These are phyloP conservation scores for Aspergillus sp. DNA, from an alignment of 2,329 filamentous ascomycete species.

Conservation along the genomic window DNA sequence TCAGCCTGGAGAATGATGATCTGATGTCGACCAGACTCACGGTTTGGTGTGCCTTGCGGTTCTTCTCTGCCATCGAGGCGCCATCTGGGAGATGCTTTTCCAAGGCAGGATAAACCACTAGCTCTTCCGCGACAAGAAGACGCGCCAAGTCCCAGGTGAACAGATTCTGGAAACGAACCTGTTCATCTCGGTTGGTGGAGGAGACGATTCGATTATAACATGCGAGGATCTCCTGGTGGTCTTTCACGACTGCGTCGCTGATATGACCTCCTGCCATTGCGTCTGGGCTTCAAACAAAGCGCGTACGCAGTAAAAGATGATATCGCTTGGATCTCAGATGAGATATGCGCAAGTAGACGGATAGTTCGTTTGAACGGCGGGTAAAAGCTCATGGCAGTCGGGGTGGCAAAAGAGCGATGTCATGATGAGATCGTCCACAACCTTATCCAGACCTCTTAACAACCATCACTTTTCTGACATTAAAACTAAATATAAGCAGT, in stretches of 20 bases:
- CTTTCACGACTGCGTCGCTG: slow-evolving; percentile 37
- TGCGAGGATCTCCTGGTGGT: slow-evolving; percentile 40
- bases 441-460: not conserved
- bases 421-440: not conserved
- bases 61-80: slow-evolving; percentile 44
- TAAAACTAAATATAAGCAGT: no score
- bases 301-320: no score
- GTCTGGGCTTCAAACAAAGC: not conserved
- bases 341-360: not conserved
- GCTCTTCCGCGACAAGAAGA: slow-evolving; percentile 50
- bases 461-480: no score
- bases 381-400: no score
- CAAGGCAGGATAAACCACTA: slow-evolving; percentile 54
- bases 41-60: slow-evolving; percentile 45
- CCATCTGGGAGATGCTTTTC: slow-evolving; percentile 48
- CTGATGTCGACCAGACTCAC: slow-evolving; percentile 1
- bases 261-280: slow-evolving; percentile 7
- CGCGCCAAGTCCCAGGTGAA: slow-evolving; percentile 53
- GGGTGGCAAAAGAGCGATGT: not conserved
- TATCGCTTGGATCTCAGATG: not conserved
- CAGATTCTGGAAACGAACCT: slow-evolving; percentile 47
- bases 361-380: no score
- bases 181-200: slow-evolving; percentile 38
- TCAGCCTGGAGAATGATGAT: not conserved
- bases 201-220: slow-evolving; percentile 44